These are phyloP conservation scores for Echites panduratus DNA, from an alignment of 257 asterid species.

Conservation along the genomic window DNA sequence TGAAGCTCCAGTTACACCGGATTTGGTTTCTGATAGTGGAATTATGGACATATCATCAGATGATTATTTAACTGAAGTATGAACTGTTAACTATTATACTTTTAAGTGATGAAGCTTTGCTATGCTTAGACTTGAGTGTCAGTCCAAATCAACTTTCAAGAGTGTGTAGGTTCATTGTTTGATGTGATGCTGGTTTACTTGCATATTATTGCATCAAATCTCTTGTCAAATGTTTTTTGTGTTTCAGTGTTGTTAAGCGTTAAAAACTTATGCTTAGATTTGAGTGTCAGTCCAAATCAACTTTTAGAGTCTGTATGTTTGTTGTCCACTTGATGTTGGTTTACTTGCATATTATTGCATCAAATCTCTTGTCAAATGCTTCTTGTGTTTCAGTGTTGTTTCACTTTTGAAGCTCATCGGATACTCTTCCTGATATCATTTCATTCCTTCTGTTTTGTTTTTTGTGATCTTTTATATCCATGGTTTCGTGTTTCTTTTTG, in stretches of 20 bases:
- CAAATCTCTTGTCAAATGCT: neutral
- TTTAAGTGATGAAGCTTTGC: neutral
- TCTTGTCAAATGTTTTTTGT: neutral
- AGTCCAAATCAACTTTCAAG: neutral
- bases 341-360: neutral
- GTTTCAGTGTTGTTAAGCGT: neutral
- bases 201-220: neutral
- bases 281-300: neutral
- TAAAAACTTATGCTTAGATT: conserved; percentile 12
- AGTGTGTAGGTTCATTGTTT: neutral
- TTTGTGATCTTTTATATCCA: neutral
- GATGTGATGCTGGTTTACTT: neutral
- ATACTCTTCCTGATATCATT: no score
- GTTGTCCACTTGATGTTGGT: neutral
- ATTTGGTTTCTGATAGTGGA: conserved; percentile 51
- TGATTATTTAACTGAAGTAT: conserved; percentile 62
- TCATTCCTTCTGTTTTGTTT: neutral
- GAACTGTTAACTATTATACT: conserved; percentile 14
- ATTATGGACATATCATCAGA: conserved; percentile 47
- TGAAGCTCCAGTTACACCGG: conserved; percentile 64
- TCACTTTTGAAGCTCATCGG: neutral
- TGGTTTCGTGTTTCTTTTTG: conserved; percentile 1
- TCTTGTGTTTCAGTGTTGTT: neutral
- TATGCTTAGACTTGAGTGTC: conserved; percentile 11
- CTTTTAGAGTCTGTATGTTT: neutral